Evolutionary conservation across 1,284 basidiomycete species (phyloP).

Genomic region (Anthracocystis setariae): DNA sequence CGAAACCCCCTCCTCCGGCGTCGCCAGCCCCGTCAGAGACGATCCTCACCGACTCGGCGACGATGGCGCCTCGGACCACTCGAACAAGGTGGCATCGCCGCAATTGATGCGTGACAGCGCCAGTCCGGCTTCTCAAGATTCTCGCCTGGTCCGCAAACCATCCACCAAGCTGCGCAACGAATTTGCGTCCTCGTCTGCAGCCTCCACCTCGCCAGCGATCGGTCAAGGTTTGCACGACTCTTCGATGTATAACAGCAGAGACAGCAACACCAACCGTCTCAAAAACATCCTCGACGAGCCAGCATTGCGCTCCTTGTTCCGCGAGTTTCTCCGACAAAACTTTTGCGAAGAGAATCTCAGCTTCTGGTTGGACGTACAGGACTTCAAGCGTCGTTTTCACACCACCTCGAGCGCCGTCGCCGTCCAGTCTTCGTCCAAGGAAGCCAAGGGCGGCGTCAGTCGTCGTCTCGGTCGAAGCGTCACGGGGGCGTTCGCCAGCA

Average conservation of each 20-base stretch:
- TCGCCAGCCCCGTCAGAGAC: conserved; percentile 25
- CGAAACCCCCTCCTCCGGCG: conserved; percentile 19
- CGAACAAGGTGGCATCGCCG: conserved; percentile 3
- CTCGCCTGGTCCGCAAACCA: conserved; percentile 78
- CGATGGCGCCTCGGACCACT: conserved; percentile 1
- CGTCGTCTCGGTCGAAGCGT: conserved; percentile 75
- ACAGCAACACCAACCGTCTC: conserved; percentile 89
- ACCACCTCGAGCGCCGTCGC: conserved; percentile 92
- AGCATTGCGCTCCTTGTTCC: conserved; percentile 85
- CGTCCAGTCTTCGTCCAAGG: conserved; percentile 61
- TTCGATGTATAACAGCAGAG: conserved; percentile 67
- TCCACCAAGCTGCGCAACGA: conserved; percentile 76
- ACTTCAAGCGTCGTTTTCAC: conserved; percentile 94
- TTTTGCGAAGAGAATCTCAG: conserved; percentile 98
- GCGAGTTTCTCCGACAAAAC: conserved; percentile 90
- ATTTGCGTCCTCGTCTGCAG: conserved; percentile 7
- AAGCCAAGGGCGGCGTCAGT: conserved; percentile 27
- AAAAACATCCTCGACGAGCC: conserved; percentile 94
- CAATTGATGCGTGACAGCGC: conserved; percentile 16
- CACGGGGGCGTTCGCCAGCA: conserved; percentile 28
- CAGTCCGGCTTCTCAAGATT: conserved; percentile 68
- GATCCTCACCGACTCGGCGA: conserved; percentile 12
- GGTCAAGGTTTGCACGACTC: conserved; percentile 47
- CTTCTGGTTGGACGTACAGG: conserved; percentile 96
- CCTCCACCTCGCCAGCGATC: conserved; percentile 10